These are phyloP conservation scores for Pythium vanterpoolii DNA, from an alignment of 352 stramenopile genomes.

Conservation along the genomic window DNA sequence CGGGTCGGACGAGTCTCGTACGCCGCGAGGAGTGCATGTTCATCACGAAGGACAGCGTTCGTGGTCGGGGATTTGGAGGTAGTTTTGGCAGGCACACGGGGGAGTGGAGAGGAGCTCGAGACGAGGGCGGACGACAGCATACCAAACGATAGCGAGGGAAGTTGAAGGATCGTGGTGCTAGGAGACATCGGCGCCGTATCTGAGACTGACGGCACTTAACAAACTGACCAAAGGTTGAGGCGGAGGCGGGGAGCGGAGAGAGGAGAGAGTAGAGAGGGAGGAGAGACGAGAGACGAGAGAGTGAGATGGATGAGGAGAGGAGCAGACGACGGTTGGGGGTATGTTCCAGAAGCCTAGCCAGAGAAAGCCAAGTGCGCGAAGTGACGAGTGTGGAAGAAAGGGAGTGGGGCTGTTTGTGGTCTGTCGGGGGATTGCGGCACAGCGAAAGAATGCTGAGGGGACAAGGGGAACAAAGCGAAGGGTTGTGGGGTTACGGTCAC, in stretches of 20 bases:
- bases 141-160: neutral
- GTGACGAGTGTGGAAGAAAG: slow-evolving; percentile 3
- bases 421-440: neutral
- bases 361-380: slow-evolving; percentile 1
- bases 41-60: slow-evolving; percentile 12
- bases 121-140: neutral
- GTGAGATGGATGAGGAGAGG: neutral
- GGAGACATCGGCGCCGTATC: slow-evolving; percentile 1
- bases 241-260: too few relatives aligned
- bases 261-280: neutral
- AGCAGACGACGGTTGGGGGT: too few relatives aligned
- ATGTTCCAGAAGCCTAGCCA: neutral
- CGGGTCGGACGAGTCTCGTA: slow-evolving; percentile 25
- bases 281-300: neutral
- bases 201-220: slow-evolving; percentile 5
- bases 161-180: neutral
- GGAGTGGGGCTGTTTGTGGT: neutral
- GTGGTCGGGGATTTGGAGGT: neutral
- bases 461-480: too few relatives aligned
- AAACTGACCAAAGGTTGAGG: neutral
- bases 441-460: slow-evolving; percentile 1
- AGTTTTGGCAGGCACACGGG: neutral
- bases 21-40: slow-evolving; percentile 21
- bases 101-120: neutral
- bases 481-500: neutral